Evolutionary conservation across 768 basidiomycete species (phyloP).

Genomic region (Cystofilobasidium bisporidii): DNA sequence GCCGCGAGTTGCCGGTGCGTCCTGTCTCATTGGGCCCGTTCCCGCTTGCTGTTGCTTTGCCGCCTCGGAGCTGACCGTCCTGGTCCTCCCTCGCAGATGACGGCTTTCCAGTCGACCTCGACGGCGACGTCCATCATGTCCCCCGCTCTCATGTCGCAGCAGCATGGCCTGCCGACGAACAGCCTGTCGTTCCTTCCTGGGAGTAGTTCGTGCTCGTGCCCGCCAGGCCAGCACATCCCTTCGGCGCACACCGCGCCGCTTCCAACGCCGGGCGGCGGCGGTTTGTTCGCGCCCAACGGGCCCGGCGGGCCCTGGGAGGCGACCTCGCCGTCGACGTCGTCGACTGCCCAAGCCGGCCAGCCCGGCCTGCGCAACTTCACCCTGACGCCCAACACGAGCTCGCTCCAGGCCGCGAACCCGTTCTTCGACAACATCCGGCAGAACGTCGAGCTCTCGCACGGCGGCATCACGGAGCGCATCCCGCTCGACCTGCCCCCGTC

Average conservation of each 20-base stretch:
- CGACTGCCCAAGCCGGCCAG: too few species aligned
- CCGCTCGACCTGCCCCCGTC: constrained; percentile 52
- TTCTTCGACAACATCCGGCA: constrained; percentile 88
- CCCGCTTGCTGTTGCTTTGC: background rate
- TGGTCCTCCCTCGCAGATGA: constrained; percentile 1
- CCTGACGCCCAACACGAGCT: background rate
- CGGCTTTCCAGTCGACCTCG: constrained; percentile 18
- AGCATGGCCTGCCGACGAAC: background rate
- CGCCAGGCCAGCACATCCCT: background rate
- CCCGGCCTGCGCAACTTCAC: background rate
- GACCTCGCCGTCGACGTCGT: too few species aligned
- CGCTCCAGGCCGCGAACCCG: constrained; percentile 56
- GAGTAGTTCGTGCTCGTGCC: background rate
- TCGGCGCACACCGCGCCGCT: background rate
- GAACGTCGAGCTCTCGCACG: constrained; percentile 64
- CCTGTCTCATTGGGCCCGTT: background rate
- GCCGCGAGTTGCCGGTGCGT: constrained; percentile 26
- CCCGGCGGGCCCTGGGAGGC: too few species aligned
- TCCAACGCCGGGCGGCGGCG: background rate
- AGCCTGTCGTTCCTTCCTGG: background rate
- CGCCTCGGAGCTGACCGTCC: background rate
- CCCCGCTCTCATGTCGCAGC: background rate
- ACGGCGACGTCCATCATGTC: background rate
- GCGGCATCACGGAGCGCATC: constrained; percentile 62
- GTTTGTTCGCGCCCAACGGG: background rate